phyloP scores from a whole-genome alignment of 495 filamentous ascomycete genomes.

The Aspergillus kassunensis region DNA sequence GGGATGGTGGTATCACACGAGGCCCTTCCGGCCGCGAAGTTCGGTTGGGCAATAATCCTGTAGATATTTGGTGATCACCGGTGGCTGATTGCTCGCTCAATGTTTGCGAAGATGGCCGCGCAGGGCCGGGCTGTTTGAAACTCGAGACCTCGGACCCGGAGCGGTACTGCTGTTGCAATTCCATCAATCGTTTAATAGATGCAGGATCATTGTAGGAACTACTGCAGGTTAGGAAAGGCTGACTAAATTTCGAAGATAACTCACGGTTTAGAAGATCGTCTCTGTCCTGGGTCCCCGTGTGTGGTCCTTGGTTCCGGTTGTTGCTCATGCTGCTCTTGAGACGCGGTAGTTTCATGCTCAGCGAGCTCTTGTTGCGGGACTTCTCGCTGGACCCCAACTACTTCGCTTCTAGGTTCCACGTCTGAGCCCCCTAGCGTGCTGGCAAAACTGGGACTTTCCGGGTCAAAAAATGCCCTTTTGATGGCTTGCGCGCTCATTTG shows the following conservation, averaged over 20 bases:
- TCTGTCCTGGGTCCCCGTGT: conserved; percentile 1
- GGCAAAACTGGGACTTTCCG: conserved; percentile 10
- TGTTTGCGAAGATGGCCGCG: not conserved
- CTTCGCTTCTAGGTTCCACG: not conserved
- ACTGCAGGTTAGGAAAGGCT: not conserved
- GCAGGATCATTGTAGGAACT: conserved; percentile 16
- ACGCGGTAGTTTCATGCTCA: not conserved
- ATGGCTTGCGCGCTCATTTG: conserved; percentile 24
- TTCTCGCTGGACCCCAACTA: too few relatives aligned
- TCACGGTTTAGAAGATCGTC: conserved; percentile 18
- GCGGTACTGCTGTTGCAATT: conserved; percentile 14
- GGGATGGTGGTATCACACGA: conserved; percentile 7
- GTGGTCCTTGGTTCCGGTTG: not conserved
- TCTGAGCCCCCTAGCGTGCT: conserved; percentile 10
- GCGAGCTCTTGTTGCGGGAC: too few relatives aligned
- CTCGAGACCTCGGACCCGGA: not conserved
- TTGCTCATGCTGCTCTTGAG: not conserved
- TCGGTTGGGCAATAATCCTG: conserved; percentile 2
- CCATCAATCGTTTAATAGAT: conserved; percentile 9
- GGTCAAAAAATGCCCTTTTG: conserved; percentile 10
- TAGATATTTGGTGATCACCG: conserved; percentile 8
- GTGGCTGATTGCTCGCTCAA: not conserved
- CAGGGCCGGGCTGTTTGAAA: conserved; percentile 17
- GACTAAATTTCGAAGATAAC: not conserved
- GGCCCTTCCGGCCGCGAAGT: not conserved